A percentile compares a stretch with the other conserved stretches of the same genome.
Conservation (phyloP, 2,329 filamentous ascomycete species). For the Aspergillus luchuensis region DNA sequence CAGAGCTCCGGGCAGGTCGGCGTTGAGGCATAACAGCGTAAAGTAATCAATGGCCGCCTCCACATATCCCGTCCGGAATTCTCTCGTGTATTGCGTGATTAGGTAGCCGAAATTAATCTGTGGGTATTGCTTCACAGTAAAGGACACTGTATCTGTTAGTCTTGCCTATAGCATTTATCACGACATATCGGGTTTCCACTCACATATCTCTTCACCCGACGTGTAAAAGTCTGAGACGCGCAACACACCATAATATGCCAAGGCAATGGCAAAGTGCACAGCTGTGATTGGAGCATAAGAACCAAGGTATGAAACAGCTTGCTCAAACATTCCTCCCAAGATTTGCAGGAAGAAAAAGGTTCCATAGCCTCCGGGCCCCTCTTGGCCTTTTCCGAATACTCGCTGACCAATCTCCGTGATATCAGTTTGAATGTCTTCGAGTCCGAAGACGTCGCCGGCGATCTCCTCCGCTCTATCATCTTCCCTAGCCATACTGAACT, state of each 20-base stretch:
- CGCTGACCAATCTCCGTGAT: conserved; percentile 87
- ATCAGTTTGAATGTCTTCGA: conserved; percentile 72
- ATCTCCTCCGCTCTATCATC: conserved; percentile 62
- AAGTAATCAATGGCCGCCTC: conserved; percentile 93
- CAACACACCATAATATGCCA: conserved; percentile 86
- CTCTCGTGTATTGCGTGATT: conserved; percentile 90
- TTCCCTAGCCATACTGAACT: conserved; percentile 65
- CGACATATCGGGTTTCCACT: conserved; percentile 31
- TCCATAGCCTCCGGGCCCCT: conserved; percentile 77
- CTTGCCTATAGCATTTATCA: conserved; percentile 5
- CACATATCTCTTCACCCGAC: conserved; percentile 68
- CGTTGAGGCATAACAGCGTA: conserved; percentile 85
- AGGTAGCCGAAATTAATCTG: conserved; percentile 95
- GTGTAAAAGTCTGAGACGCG: conserved; percentile 80
- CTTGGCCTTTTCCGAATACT: conserved; percentile 82
- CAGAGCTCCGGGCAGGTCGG: conserved; percentile 72
- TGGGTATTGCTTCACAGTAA: conserved; percentile 56
- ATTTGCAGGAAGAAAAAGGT: conserved; percentile 94
- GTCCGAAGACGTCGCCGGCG: conserved; percentile 63
- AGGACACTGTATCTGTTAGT: conserved; percentile 52
- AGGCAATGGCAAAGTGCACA: conserved; percentile 88
- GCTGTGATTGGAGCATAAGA: conserved; percentile 89
- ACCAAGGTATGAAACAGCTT: conserved; percentile 88
- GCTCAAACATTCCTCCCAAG: conserved; percentile 89
- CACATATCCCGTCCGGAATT: conserved; percentile 89